These are phyloP conservation scores for Candolleomyces efflorescens DNA, from an alignment of 768 basidiomycete genomes.

Conservation along the genomic window DNA sequence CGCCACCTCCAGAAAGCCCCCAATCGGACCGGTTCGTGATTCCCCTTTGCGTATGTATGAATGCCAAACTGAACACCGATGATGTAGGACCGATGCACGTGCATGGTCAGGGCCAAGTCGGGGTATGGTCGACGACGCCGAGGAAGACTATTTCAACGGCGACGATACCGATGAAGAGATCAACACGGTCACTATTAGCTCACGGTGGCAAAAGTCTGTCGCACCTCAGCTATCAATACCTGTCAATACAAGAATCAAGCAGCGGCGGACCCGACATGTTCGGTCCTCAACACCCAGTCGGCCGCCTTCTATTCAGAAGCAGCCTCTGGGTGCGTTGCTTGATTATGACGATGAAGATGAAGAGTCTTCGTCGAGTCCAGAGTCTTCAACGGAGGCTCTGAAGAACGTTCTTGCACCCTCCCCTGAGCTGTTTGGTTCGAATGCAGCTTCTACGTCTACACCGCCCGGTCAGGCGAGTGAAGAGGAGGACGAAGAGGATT, in stretches of 20 bases:
- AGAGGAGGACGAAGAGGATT: conserved; percentile 53
- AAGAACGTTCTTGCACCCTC: conserved; percentile 10
- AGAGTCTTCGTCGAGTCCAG: conserved; percentile 3
- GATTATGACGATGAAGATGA: conserved; percentile 73
- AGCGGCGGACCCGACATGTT: conserved; percentile 35
- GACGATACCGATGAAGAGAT: conserved; percentile 69
- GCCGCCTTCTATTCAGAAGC: conserved; percentile 34
- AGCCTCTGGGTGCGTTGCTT: conserved; percentile 58
- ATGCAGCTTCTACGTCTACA: conserved; percentile 27
- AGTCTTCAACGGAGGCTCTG: not conserved
- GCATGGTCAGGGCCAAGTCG: conserved; percentile 39
- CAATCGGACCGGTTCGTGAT: conserved; percentile 43
- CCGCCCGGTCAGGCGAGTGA: conserved; percentile 40
- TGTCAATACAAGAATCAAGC: conserved; percentile 42
- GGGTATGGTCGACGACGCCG: conserved; percentile 62
- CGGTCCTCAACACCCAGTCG: conserved; percentile 29
- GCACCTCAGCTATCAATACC: conserved; percentile 27
- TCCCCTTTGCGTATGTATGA: not conserved
- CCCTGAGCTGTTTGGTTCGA: conserved; percentile 18
- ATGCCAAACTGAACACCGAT: conserved; percentile 9
- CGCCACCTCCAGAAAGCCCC: conserved; percentile 50
- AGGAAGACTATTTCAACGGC: conserved; percentile 92
- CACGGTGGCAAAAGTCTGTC: conserved; percentile 21
- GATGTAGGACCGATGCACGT: conserved; percentile 38
- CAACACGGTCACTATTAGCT: conserved; percentile 17